A percentile compares a stretch with the other conserved stretches of the same genome.
Evolutionary conservation across 306 rosid species (phyloP).

Genomic region (Gleditsia sinensis): DNA sequence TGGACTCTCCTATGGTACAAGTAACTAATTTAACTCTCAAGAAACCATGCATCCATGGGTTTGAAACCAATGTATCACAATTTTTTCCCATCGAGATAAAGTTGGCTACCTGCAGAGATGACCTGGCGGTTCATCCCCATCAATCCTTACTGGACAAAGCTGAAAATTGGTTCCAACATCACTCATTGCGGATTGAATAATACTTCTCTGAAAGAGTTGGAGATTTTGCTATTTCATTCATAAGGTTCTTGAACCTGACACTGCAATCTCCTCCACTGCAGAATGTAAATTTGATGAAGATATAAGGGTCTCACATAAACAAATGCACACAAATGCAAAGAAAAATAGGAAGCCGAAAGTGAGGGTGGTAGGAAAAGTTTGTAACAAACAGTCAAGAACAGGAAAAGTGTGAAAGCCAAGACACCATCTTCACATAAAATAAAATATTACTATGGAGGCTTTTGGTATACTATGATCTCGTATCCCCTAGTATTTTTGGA

Average conservation of each 20-base stretch:
- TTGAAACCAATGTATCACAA: constrained; percentile 21
- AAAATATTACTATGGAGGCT: neutral
- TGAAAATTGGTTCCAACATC: constrained; percentile 29
- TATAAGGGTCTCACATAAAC: neutral
- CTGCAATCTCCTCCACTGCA: constrained; percentile 93
- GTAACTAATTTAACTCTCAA: constrained; percentile 26
- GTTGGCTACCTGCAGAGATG: constrained; percentile 21
- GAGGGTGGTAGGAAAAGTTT: neutral
- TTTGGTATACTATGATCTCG: too few species aligned
- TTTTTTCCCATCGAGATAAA: neutral
- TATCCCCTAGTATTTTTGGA: too few species aligned
- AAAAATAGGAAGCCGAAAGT: neutral
- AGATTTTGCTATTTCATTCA: constrained; percentile 82
- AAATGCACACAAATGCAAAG: neutral
- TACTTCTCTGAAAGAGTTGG: constrained; percentile 79
- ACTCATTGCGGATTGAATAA: constrained; percentile 89
- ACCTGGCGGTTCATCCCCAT: neutral
- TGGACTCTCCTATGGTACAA: constrained; percentile 30
- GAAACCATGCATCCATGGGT: constrained; percentile 31
- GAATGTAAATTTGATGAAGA: constrained; percentile 19
- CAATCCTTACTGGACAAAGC: constrained; percentile 19
- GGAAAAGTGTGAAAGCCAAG: neutral
- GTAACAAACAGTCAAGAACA: neutral
- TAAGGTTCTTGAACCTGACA: constrained; percentile 88
- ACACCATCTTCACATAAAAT: neutral